Base-by-base conservation (phyloP, 768 basidiomycete species). In the Boletellus ananiceps region DNA sequence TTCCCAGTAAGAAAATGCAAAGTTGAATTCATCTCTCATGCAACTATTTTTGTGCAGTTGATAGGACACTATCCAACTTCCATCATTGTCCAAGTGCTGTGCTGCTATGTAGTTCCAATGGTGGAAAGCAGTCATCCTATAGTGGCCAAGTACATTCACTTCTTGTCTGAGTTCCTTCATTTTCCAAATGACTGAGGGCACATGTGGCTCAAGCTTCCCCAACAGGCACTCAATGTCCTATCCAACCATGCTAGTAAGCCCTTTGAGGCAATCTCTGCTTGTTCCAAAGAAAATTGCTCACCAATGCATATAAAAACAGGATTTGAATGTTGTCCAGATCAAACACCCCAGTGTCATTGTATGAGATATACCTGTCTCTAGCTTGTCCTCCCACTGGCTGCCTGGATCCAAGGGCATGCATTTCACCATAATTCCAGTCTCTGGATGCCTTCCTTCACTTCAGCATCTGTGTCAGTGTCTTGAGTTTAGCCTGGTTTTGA, bases 81-180 rank as follows among this genome's bases (percentile, higher is more conserved):
- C 35, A 18, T 54, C 49, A 5, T 37, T 19, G 40, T 54, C 48
- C 0, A 42, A 34, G 14, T 50, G 52, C 12, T 48, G 40, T 3
- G 37, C 46, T 0, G 33, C 47, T 0, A 57, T 18, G 4, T 57
- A 50, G 21, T 57, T 56, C 45, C 54, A 57, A 11, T 50, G 50
- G 8, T 56, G 50, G 25, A 25, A 57, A 0, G 38, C 50, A 0
- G 36, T 57, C 0, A 57, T 27, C 14, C 50, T 45, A 15, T 57
- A 45, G 2, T 9, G 3, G 2, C 47, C 19, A 2, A 52, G 41
- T 1, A 35, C 33, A 1, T 4, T 29, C 4, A 27, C 41, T 23
- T 52, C 38, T 23, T 2, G 14, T 2, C 38, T 40, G 1, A 54
- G 21, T 0, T 13, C 4, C 18, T 50, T 32, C 43, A 54, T 45